Evolutionary conservation across 2,329 filamentous ascomycete species (phyloP), one percentile per base, ranked within the genome.

Genomic region (Botrytis galanthina): DNA sequence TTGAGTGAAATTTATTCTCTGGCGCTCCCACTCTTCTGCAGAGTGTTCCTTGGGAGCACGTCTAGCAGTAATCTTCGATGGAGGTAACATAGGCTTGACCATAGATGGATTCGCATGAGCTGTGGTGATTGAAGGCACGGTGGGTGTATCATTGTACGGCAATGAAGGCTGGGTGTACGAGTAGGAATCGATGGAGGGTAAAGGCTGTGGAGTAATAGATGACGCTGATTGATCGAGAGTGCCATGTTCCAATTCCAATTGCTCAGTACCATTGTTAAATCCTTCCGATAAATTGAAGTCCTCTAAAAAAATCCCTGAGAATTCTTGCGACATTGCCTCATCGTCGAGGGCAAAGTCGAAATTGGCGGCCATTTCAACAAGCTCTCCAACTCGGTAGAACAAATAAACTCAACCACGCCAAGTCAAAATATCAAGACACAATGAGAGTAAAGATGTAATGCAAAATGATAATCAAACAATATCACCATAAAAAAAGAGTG

Each of bases 281-380:
- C 0, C 6, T 22, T 26, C 57, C 10, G 22, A 6, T 37, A 7
- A 9, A 26, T 14, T 2, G 32, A 26, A 22, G 10, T 26, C 20
- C 32, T 7, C 32, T 14, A 4, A 8, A 8, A 16, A 0, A 35
- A 4, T 3, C 12, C 20, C 2, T 26, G 35, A 7, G 20, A 37
- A 26, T 26, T 61, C 59, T 61, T 16, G 59, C 10, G 10, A 5
- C 6, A 37, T 14, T 37, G 6, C 1, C 1, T 37, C 10, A 26
- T 7, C 10, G 2, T 37, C 12, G 32, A 26, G 0, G 22, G 10
- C 1, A 26, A 26, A 9, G 1, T n/a, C 26, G 26, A 18, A 0
- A 42, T 62, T 39, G 48, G 48, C n/a, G 10, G 26, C 26, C 60
- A 42, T 62, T 16, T 62, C 0, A 37, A 42, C 26, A 26, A 62